Base-by-base conservation (phyloP, 192 early-diverging fungal species). In the Rhizoclosmatium globosum region DNA sequence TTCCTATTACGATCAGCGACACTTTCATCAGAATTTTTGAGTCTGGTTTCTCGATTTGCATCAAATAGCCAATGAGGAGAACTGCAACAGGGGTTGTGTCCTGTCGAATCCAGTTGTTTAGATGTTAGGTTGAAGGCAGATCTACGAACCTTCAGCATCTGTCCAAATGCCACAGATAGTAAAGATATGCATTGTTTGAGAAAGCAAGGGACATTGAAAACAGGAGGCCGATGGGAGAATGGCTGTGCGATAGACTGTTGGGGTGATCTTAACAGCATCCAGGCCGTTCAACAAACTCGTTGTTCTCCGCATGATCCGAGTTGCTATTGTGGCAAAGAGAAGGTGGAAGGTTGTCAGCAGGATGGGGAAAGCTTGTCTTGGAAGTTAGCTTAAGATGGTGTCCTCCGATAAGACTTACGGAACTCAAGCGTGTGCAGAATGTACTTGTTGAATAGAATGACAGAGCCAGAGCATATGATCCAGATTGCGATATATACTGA, bases 231-330 rank as follows among this genome's bases (percentile, higher is more conserved):
- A 85, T 2, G 84, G 84, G 38, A 85, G 66, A 38, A 82, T 77
- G 39, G 75, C 59, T 44, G 23, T 88, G 2, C 76, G 88, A 15
- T 90, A 91, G 45, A 92, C 93, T 74, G 81, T 89, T 53, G 76
- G 89, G 43, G 83, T 87, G 3, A 92, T 92, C 4, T 84, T 85
- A 6, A 88, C 68, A 43, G 65, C 89, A 39, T 93, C 89, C 62
- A 86, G 86, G 66, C 84, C 91, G 0, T 85, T 79, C 64, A 90
- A 87, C 64, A 93, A 84, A 2, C 74, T 86, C 58, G 83, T 87
- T 7, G 91, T 93, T 59, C 83, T 78, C 11, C 45, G 83, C 7
- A 92, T 91, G 15, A 94, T 89, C 41, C 69, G 89, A 17, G 84
- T 93, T 68, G 92, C 90, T 15, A 76, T 89, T 43, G 64, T 87